phyloP scores from a whole-genome alignment of 129 eudicot species.

The Apium graveolens region DNA sequence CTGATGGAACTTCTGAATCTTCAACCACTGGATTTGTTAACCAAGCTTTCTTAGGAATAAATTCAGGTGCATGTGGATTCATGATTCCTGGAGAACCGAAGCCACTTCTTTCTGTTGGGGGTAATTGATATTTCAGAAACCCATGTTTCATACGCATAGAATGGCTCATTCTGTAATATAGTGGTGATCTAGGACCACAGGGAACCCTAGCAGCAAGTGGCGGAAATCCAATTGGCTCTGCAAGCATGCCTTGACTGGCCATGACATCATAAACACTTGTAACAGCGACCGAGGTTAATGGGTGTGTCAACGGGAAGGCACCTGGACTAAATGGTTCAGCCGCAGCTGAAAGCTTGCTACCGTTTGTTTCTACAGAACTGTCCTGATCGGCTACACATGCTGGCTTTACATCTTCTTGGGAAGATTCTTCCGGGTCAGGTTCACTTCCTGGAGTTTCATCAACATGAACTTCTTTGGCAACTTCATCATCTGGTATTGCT shows the following conservation, averaged over 20 bases:
- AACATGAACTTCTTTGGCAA: conserved; percentile 32
- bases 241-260: conserved; percentile 58
- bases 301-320: conserved; percentile 42
- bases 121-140: conserved; percentile 45
- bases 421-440: conserved; percentile 19
- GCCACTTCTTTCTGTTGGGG: conserved; percentile 33
- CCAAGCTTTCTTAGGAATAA: conserved; percentile 66
- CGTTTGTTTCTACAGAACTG: conserved; percentile 39
- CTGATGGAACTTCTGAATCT: conserved; percentile 32
- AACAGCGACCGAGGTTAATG: conserved; percentile 25
- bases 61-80: conserved; percentile 98
- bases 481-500: conserved; percentile 41
- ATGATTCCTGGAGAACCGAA: conserved; percentile 46
- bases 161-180: conserved; percentile 61
- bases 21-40: conserved; percentile 32
- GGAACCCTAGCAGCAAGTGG: conserved; percentile 89
- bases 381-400: conserved; percentile 38
- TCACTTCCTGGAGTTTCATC: conserved; percentile 35
- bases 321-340: conserved; percentile 92
- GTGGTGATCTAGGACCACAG: conserved; percentile 88
- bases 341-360: conserved; percentile 90
- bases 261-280: conserved; percentile 51
- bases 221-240: conserved; percentile 75
- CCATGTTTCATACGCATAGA: conserved; percentile 52
- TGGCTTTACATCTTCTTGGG: conserved; percentile 22